Base-by-base conservation (phyloP, 148 eudicot species). In the Cornus kousa region DNA sequence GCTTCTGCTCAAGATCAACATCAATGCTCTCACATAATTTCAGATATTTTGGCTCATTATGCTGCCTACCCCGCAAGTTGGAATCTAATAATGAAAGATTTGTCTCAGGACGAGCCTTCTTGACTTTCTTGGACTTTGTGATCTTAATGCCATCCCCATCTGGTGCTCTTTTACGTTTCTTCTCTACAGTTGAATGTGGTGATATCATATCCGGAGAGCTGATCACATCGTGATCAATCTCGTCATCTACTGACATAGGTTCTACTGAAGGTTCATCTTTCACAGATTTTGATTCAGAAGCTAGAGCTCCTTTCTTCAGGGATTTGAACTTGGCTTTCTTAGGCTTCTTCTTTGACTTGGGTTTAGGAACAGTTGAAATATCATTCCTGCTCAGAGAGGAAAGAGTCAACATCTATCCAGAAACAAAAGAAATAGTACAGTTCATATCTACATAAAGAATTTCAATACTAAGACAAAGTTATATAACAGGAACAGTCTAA, bases 261-360 rank as follows among this genome's bases (percentile, higher is more conserved):
- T 91, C 98, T 59, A 74, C 74, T 50, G 77, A 70, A 23, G 84
- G 82, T 76, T 85, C 91, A 74, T 87, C 93, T 73, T 88, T 87
- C 32, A 70, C 59, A 75, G 83, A 73, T 65, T 81, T 84, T 70
- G 88, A 55, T 57, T 85, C 85, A 43, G 91, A 88, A 78, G 88
- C 85, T 80, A 92, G 79, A 79, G 98, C 88, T 68, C 86, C 94
- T 85, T 89, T 89, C 84, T 89, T 92, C 80, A 96, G 83, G 72
- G 95, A 97, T 81, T 90, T 94, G 80, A 94, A 92, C 88, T 94
- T 97, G 65, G 96, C 76, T 86, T 97, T 97, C 90, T 94, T 97
- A 17, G 84, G 53, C 72, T 97, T 97, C 91, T 91, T 97, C 91
- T 90, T 96, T 64, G 92, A 79, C 87, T 93, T 96, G 43, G 86